Evolutionary conservation across 495 filamentous ascomycete species (phyloP).

Genomic region (Gamarada debralockiae): DNA sequence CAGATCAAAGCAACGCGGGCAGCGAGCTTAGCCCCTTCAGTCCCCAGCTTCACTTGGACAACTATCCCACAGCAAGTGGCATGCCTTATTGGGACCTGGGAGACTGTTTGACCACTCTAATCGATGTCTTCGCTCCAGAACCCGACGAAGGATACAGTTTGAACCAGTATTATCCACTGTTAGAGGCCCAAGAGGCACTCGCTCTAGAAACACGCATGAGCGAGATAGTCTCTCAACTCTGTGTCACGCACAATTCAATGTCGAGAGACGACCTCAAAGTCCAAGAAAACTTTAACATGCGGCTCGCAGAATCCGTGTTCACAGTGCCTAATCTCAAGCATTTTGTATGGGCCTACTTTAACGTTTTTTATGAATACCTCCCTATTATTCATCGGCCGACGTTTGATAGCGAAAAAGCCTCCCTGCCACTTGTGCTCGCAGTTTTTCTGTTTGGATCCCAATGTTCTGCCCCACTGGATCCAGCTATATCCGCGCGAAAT

Average conservation of each 20-base stretch:
- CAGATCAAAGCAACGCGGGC: not conserved
- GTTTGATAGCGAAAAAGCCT: constrained; percentile 34
- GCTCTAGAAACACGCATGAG: not conserved
- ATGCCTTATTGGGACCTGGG: not conserved
- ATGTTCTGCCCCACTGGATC: constrained; percentile 27
- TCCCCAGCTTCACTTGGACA: not conserved
- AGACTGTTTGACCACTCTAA: not conserved
- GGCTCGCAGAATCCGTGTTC: constrained; percentile 21
- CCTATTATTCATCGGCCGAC: constrained; percentile 39
- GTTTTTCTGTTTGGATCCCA: constrained; percentile 35
- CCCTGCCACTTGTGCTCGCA: constrained; percentile 31
- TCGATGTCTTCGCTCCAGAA: not conserved
- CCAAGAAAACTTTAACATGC: not conserved
- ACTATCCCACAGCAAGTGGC: not conserved
- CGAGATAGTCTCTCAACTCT: not conserved
- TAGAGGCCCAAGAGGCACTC: not conserved
- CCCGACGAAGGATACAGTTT: not conserved
- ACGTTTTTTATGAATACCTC: constrained; percentile 37
- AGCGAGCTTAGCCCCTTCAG: not conserved
- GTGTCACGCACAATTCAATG: not conserved
- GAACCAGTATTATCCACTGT: not conserved
- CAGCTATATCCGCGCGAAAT: constrained; percentile 22
- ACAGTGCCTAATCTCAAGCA: constrained; percentile 30
- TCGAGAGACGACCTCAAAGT: not conserved
- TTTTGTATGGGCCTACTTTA: constrained; percentile 37